phyloP scores from a whole-genome alignment of 148 eudicot genomes.

The Persicaria maculosa region DNA sequence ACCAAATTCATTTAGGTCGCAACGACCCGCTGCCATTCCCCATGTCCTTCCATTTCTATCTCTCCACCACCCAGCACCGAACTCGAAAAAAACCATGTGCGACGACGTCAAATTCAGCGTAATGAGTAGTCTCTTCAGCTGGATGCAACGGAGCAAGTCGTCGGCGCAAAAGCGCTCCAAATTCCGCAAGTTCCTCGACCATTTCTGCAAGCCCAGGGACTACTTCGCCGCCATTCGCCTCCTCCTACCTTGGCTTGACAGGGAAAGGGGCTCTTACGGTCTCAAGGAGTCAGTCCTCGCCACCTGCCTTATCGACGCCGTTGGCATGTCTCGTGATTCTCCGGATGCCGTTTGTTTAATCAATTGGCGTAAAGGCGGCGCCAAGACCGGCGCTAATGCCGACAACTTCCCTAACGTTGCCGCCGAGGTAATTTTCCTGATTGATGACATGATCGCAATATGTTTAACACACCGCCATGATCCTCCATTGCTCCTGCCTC shows the following conservation, averaged over 20 bases:
- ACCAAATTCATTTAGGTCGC: too few species aligned
- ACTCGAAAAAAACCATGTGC: conserved; percentile 18
- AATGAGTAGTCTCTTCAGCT: conserved; percentile 49
- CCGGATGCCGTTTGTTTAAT: conserved; percentile 57
- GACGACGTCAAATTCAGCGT: conserved; percentile 55
- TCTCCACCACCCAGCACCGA: too few species aligned
- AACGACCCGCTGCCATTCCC: too few species aligned
- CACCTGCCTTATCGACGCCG: conserved; percentile 61
- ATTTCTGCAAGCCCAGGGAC: conserved; percentile 46
- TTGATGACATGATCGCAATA: background rate
- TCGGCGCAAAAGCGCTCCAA: conserved; percentile 45
- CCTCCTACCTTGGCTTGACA: conserved; percentile 64
- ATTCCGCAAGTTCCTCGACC: conserved; percentile 71
- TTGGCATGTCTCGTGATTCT: conserved; percentile 73
- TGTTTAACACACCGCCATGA: too few species aligned
- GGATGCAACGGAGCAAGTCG: conserved; percentile 48
- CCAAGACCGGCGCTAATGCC: conserved; percentile 48
- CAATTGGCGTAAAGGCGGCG: conserved; percentile 90
- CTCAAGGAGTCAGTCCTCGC: conserved; percentile 74
- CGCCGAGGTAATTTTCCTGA: conserved; percentile 31
- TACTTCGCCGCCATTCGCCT: conserved; percentile 68
- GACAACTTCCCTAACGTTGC: conserved; percentile 79
- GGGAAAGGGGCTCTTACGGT: conserved; percentile 82
- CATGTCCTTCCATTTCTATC: too few species aligned
- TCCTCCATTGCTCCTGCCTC: too few species aligned